Conservation (phyloP, 1,284 basidiomycete genomes). For the Ganoderma resinaceum region DNA sequence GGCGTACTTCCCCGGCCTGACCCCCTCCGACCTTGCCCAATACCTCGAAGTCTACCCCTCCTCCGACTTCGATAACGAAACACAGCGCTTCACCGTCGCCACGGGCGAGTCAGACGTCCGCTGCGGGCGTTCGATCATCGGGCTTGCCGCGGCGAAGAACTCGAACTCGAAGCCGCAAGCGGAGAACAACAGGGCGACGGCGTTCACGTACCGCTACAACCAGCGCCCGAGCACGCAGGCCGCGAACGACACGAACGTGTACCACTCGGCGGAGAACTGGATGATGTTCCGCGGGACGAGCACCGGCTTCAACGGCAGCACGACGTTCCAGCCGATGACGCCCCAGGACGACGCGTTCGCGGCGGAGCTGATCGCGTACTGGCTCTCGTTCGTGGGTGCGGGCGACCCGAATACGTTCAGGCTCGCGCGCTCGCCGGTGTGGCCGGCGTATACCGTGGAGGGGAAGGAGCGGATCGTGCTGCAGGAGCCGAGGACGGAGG, state of each 20-base stretch:
- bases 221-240: slow-evolving; percentile 54
- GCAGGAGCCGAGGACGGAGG: slow-evolving; percentile 45
- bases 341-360: slow-evolving; percentile 55
- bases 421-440: slow-evolving; percentile 53
- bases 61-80: slow-evolving; percentile 47
- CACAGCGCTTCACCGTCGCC: slow-evolving; percentile 49
- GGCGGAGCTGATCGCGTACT: slow-evolving; percentile 63
- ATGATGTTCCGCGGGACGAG: slow-evolving; percentile 68
- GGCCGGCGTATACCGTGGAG: slow-evolving; percentile 45
- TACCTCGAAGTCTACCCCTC: slow-evolving; percentile 50
- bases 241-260: slow-evolving; percentile 42
- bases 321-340: slow-evolving; percentile 48
- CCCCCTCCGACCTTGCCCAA: slow-evolving; percentile 44
- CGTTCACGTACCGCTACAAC: slow-evolving; percentile 65
- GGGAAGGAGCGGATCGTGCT: slow-evolving; percentile 49
- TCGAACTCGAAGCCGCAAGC: not conserved
- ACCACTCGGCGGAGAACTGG: slow-evolving; percentile 66
- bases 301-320: slow-evolving; percentile 64
- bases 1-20: slow-evolving; percentile 53
- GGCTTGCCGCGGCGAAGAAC: slow-evolving; percentile 41
- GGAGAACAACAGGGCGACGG: slow-evolving; percentile 39
- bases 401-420: slow-evolving; percentile 59
- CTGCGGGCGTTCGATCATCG: slow-evolving; percentile 59
- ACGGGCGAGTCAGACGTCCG: slow-evolving; percentile 57
- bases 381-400: slow-evolving; percentile 64